Conservation (phyloP, 768 basidiomycete genomes). For the Kwoniella sp. region DNA sequence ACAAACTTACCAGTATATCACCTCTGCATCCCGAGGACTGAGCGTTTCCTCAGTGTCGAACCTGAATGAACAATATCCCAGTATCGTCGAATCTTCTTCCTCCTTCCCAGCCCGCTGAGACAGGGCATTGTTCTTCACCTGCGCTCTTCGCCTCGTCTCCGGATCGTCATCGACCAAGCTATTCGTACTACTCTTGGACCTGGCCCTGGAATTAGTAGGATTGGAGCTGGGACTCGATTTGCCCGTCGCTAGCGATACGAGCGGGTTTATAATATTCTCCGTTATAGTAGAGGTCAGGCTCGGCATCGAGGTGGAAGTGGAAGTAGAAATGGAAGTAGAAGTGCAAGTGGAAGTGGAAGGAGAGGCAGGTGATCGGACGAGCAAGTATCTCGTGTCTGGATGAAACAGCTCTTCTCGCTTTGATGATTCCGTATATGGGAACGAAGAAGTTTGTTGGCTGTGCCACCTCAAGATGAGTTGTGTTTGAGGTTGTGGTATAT, state of each 20-base stretch:
- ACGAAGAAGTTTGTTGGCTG: slow-evolving; percentile 18
- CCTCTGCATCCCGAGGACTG: slow-evolving; percentile 32
- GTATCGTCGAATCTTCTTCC: slow-evolving; percentile 19
- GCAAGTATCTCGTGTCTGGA: slow-evolving; percentile 26
- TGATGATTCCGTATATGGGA: slow-evolving; percentile 19
- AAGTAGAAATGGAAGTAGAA: background rate
- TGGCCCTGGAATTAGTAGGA: no score
- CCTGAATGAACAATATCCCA: slow-evolving; percentile 43
- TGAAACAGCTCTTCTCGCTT: slow-evolving; percentile 48
- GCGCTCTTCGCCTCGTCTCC: slow-evolving; percentile 20
- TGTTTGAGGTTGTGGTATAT: background rate
- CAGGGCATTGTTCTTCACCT: no score
- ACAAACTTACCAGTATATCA: slow-evolving; percentile 45
- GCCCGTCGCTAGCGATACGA: background rate
- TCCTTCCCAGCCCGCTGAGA: no score
- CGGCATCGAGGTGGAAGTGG: background rate
- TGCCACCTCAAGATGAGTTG: background rate
- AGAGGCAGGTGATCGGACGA: background rate
- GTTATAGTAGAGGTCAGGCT: background rate
- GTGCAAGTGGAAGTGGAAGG: background rate
- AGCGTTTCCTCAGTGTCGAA: slow-evolving; percentile 49
- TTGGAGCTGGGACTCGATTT: background rate
- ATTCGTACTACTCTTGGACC: no score
- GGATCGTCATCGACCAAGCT: no score
- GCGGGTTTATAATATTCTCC: background rate